Evolutionary conservation across 495 filamentous ascomycete genomes (phyloP), one percentile per base, ranked within the genome.

Genomic region (Hyphodiscus hymeniophilus): DNA sequence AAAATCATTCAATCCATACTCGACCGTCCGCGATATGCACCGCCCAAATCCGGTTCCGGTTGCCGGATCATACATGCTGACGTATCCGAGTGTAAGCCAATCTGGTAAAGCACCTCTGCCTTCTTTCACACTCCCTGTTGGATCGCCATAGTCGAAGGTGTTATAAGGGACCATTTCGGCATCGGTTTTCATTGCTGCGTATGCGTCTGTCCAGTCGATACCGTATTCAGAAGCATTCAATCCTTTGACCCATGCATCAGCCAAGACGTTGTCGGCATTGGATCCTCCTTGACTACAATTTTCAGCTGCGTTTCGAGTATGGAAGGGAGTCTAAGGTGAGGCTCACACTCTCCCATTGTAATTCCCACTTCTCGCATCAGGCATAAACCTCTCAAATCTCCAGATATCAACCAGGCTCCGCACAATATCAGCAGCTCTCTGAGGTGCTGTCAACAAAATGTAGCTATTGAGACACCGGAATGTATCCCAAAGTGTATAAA

Each of bases 1-100:
- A 56, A 83, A 89, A 60, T 89, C 85, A 52, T 87, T 80, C 57
- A 88, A 85, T 3, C 79, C 73, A 63, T 89, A 88, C 56, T 88
- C 85, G 0, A 87, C 71, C 0, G 84, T 88, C 7, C 84, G 66
- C 1, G 79, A 84, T 20, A 89, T 72, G 55, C 73, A 79, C 8
- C 85, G 69, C 58, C 85, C 81, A 35, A 74, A 79, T 50, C 84
- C 80, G 32, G 84, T 67, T 7, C 38, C 38, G 5, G 16, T 20
- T 2, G 70, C 73, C 0, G 81, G 80, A 32, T 32, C 16, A 20
- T 45, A 30, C 16, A 32, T 32, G 0, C 43, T 43, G 26, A 87
- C 82, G 55, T 83, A 86, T 11, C 79, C 76, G 1, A 83, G 70
- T 0, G 58, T 54, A 50, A 85, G 81, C 83, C 82, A 85, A 56